Conservation (phyloP, 2,329 filamentous ascomycete species). For the Fusarium scirpi region DNA sequence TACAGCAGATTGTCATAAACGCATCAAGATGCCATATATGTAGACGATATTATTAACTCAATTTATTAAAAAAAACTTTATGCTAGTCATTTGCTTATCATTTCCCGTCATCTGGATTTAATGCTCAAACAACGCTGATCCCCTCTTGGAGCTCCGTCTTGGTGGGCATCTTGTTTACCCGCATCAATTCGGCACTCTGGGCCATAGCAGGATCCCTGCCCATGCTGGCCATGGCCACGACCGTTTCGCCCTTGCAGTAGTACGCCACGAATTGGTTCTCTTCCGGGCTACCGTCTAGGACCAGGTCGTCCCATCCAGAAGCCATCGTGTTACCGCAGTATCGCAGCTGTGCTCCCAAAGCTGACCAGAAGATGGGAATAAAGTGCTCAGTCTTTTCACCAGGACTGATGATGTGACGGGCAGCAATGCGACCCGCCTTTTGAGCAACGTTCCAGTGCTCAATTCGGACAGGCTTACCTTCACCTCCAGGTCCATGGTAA, state of each 20-base stretch:
- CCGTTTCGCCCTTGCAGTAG: slow-evolving; percentile 86
- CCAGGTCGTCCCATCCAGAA: slow-evolving; percentile 86
- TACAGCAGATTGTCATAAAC: neutral
- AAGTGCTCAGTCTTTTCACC: slow-evolving; percentile 74
- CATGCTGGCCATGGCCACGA: slow-evolving; percentile 94
- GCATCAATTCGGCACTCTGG: slow-evolving; percentile 88
- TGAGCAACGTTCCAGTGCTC: slow-evolving; percentile 99
- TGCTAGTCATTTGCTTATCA: neutral
- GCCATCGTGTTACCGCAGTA: slow-evolving; percentile 86
- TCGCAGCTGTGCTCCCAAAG: slow-evolving; percentile 86
- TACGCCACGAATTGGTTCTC: slow-evolving; percentile 89
- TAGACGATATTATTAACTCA: neutral
- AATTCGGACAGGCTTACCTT: slow-evolving; percentile 80
- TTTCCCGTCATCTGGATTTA: neutral
- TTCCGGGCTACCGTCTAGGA: slow-evolving; percentile 81
- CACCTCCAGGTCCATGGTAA: slow-evolving; percentile 88
- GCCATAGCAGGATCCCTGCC: slow-evolving; percentile 87
- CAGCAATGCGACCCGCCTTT: slow-evolving; percentile 86
- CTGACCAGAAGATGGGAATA: slow-evolving; percentile 97
- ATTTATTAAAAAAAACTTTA: neutral
- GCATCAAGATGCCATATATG: neutral
- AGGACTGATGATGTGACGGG: slow-evolving; percentile 78
- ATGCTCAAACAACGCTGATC: slow-evolving; percentile 58
- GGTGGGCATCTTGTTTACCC: slow-evolving; percentile 80
- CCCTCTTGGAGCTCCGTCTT: slow-evolving; percentile 82